Base-by-base conservation (phyloP, 495 filamentous ascomycete genomes). In the Xeromyces bisporus region DNA sequence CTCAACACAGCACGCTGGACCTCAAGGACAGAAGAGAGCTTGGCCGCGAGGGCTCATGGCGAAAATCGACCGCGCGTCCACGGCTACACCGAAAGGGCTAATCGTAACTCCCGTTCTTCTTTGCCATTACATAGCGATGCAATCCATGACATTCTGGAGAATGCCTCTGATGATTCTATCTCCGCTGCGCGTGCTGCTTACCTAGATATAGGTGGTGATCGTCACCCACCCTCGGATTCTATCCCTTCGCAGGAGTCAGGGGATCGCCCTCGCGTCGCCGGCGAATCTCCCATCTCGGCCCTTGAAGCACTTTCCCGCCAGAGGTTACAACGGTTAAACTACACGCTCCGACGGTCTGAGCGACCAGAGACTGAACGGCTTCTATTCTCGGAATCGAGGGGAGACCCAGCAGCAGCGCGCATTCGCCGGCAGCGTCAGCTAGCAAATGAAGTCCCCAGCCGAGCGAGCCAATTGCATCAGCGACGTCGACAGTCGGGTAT, bases 1-100 rank as follows among this genome's bases (percentile, higher is more conserved):
- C 46, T 75, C 35, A 65, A 58, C 31, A 55, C 57, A 10, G 55
- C 57, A 21, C 55, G 59, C 16, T 61, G 46, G 49, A 48, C 54
- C 6, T 46, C 55, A 23, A 44, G 50, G 33, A 24, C 46, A 21
- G 55, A 59, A 36, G 54, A 53, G 30, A 45, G 50, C 15, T 32
- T 47, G 24, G 42, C 47, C 20, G 34, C 47, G 0, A 54, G 53
- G 36, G 35, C 42, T 23, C 41, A 34, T 33, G 29, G 36, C 31
- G 47, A 54, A 26, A 41, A 34, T 55, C 57, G 42, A 40, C 44
- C 56, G 26, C 53, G 55, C 27, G 28, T 46, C 29, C 41, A 48
- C 30, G 46, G 46, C 46, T 39, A 44, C 39, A 48, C 55, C 36
- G 50, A 58, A 41, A 53, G 44, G 15, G 39, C 58, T 38, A 59